Evolutionary conservation across 371 early-diverging fungal genomes (phyloP), one percentile per base, ranked within the genome.

Genomic region (Circinella umbellata): DNA sequence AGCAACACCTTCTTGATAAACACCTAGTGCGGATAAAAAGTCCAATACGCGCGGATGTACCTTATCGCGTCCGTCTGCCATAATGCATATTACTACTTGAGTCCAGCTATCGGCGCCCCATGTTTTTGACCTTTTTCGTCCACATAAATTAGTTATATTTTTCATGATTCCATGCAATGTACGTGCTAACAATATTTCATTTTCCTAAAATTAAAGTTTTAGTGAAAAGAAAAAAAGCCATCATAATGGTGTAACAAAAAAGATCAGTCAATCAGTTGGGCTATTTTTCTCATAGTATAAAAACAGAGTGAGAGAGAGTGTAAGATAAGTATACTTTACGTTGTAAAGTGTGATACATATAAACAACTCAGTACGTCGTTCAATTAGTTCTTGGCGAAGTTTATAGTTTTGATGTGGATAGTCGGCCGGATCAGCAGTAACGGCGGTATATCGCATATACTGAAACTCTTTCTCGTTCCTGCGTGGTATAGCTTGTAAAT

Each of bases 301-400:
- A 42, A 42, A 3, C 1, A 42, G 42, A 42, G 6, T 9, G 11
- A 42, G 6, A 42, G 42, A 42, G 9, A 9, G 42, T 42, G 42
- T 42, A 11, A 42, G 11, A 42, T 27, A 27, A 27, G 27, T 27
- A 27, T 27, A 27, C n/a, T 84, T 72, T 77, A 89, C 89, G 77
- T 95, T 95, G 86, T 96, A 95, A 94, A 96, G 94, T 59, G 96
- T 96, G 60, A 96, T 86, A 67, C 95, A 95, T 65, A 93, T 88
- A 67, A 90, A 91, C 61, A 97, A 74, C 77, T 96, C 97, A 4
- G 96, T 96, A 63, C 86, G 71, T 46, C 88, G 89, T 79, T 63
- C 85, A 72, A 89, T 80, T 72, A 90, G 82, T 61, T 87, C 84
- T 69, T 92, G 96, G 62, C 97, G 86, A 67, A 97, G 87, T n/a